phyloP scores from a whole-genome alignment of 1,284 basidiomycete species.

The Malassezia cuniculi region DNA sequence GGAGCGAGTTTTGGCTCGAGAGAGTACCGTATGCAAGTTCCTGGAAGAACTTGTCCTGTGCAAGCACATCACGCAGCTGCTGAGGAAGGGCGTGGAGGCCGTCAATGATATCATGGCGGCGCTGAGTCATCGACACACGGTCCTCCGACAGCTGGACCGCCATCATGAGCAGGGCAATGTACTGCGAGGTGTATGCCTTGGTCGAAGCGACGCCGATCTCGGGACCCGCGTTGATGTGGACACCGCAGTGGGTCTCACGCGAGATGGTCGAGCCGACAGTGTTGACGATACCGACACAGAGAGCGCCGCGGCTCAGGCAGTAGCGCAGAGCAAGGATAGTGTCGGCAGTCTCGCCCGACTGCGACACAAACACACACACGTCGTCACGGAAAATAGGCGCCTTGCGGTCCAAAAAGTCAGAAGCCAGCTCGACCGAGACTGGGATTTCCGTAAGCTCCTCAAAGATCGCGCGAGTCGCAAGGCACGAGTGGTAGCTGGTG shows the following conservation, averaged over 20 bases:
- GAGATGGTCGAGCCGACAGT: slow-evolving; percentile 96
- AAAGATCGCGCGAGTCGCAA: slow-evolving; percentile 95
- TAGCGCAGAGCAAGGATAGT: slow-evolving; percentile 92
- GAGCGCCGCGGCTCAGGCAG: slow-evolving; percentile 87
- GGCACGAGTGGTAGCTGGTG: slow-evolving; percentile 90
- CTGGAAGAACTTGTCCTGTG: slow-evolving; percentile 66
- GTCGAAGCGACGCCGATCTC: slow-evolving; percentile 99
- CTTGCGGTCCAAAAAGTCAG: slow-evolving; percentile 96
- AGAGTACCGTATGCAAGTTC: slow-evolving; percentile 67
- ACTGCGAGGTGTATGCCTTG: slow-evolving; percentile 99
- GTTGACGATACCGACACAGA: slow-evolving; percentile 91
- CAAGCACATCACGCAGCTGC: slow-evolving; percentile 78
- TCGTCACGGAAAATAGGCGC: slow-evolving; percentile 99
- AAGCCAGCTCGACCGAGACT: slow-evolving; percentile 89
- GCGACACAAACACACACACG: slow-evolving; percentile 88
- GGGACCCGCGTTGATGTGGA: slow-evolving; percentile 98
- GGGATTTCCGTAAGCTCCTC: slow-evolving; percentile 99
- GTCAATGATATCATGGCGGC: slow-evolving; percentile 85
- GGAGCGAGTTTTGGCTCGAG: slow-evolving; percentile 69
- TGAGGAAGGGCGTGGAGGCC: slow-evolving; percentile 77
- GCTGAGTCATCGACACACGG: slow-evolving; percentile 77
- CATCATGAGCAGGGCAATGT: slow-evolving; percentile 96
- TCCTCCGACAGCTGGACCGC: slow-evolving; percentile 94
- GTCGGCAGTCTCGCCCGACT: slow-evolving; percentile 97
- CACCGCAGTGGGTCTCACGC: slow-evolving; percentile 96